Evolutionary conservation across 495 filamentous ascomycete species (phyloP), one percentile per base, ranked within the genome.

Genomic region (Cenococcum geophilum): DNA sequence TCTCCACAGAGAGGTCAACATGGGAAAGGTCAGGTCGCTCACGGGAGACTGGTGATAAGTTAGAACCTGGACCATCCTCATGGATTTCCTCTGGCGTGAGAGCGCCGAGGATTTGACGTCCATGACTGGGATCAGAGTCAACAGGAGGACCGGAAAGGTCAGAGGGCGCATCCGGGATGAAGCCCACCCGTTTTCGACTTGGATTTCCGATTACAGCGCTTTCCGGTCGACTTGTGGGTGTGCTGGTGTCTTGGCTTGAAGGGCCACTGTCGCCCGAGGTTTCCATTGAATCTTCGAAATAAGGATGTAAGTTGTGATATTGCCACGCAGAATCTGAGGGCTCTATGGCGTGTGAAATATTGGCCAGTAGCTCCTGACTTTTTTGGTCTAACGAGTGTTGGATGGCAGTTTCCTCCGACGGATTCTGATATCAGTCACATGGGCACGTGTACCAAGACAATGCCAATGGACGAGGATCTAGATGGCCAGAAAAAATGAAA

Each of bases 31-130:
- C 40, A 45, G 40, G 18, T 45, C 40, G 12, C 18, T 45, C 18
- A 10, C 40, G 1, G 1, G 40, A 45, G 12, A 45, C 11, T 4
- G 40, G 40, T 45, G 40, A 45, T 45, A 10, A 16, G 18, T 45
- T 14, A 14, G 40, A 45, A 18, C 40, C 18, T 45, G 11, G 12
- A 1, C 14, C 18, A 2, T 16, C 18, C 32, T 69, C 66, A 22
- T 61, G 61, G 47, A 58, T 61, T 8, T 59, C 62, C n/a, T 68
- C 66, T 12, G 60, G 49, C 14, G 21, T 23, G 21, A 14, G 4
- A 32, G 25, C 27, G 27, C 27, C 27, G 27, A 32, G 27, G 27
- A 32, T 6, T 32, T 32, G 27, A 32, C 27, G 27, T 32, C 27
- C 27, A 32, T 32, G 27, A 32, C 27, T 32, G 6, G 27, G 27